These are phyloP conservation scores for Cornus suecica DNA, from an alignment of 148 eudicot species.

Conservation along the genomic window DNA sequence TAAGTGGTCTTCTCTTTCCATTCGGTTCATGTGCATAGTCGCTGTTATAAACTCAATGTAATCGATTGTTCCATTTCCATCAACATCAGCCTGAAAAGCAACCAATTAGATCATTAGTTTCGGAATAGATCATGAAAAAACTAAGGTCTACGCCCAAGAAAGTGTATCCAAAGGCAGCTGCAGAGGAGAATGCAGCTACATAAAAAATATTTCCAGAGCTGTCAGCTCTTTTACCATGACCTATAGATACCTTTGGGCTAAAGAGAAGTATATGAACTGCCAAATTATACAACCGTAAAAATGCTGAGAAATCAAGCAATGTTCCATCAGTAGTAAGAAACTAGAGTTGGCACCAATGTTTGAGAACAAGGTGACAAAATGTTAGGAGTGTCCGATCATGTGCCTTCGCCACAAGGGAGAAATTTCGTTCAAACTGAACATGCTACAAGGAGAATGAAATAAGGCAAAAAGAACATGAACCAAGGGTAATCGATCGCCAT, in stretches of 20 bases:
- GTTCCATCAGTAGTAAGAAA: not conserved
- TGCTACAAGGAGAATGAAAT: not conserved
- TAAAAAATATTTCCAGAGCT: not conserved
- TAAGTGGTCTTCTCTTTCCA: constrained; percentile 88
- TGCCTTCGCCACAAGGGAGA: not conserved
- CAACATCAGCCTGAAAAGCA: constrained; percentile 85
- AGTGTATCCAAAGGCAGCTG: not conserved
- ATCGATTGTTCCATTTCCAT: constrained; percentile 94
- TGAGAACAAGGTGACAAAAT: not conserved
- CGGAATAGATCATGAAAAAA: constrained; percentile 2
- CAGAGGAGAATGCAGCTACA: not conserved
- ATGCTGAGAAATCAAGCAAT: not conserved
- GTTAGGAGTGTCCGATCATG: not conserved
- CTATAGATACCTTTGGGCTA: not conserved
- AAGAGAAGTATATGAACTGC: not conserved
- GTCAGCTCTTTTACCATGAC: not conserved
- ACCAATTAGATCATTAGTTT: not conserved
- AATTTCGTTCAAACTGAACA: not conserved
- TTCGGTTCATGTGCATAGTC: constrained; percentile 91
- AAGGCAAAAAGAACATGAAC: not conserved
- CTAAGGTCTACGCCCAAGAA: not conserved
- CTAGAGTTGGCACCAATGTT: not conserved
- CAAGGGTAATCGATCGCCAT: no score
- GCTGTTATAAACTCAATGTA: constrained; percentile 95
- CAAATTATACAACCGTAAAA: constrained; percentile 2